Percentiles rank a stretch among this genome's conserved stretches.
phyloP scores from a whole-genome alignment of 1,139 yeast species.

The Lipomyces yarrowii region DNA sequence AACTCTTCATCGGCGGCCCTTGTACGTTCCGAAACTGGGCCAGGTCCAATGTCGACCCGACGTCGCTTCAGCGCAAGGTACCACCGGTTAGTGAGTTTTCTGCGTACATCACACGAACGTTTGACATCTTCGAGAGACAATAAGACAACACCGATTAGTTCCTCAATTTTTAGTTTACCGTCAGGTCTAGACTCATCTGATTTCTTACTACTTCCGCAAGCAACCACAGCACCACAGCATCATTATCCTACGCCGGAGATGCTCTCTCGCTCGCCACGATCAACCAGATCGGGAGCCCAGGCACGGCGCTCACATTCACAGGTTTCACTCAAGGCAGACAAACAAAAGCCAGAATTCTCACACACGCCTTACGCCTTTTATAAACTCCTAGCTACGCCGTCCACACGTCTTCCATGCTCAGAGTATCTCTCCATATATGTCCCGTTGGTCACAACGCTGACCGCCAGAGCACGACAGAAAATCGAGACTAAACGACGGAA shows the following conservation, averaged over 20 bases:
- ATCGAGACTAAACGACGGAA: not conserved
- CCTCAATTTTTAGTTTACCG: not conserved
- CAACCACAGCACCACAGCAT: not conserved
- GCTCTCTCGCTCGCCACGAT: not conserved
- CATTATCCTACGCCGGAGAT: not conserved
- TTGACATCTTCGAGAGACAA: not conserved
- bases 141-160: not conserved
- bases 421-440: conserved; percentile 1
- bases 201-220: not conserved
- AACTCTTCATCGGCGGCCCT: not conserved
- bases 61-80: not conserved
- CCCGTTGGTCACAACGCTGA: not conserved
- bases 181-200: not conserved
- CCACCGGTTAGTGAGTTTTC: not conserved
- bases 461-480: conserved; percentile 2
- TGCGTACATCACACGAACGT: not conserved
- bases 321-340: not conserved
- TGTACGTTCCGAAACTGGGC: not conserved
- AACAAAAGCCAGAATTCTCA: not conserved
- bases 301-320: not conserved
- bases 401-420: not conserved
- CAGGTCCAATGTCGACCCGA: not conserved
- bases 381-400: not conserved
- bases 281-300: not conserved
- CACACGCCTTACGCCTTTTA: not conserved